Conservation (phyloP, 306 rosid species). For the Hippophae tibetana region DNA sequence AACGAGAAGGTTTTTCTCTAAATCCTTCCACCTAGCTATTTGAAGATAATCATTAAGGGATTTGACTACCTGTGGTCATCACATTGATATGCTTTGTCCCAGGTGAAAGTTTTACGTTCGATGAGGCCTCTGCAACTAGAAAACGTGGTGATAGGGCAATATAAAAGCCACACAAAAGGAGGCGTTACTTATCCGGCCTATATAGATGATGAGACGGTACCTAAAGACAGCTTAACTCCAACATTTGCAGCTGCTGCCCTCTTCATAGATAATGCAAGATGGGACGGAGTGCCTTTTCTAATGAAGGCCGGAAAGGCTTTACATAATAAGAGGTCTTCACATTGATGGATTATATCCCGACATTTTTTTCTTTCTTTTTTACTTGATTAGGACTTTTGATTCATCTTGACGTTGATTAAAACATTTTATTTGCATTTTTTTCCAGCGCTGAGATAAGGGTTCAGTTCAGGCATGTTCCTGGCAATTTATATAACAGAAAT, state of each 20-base stretch:
- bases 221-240: conserved; percentile 76
- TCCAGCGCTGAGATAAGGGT: conserved; percentile 87
- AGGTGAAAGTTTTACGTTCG: conserved; percentile 87
- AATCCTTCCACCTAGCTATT: conserved; percentile 13
- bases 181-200: conserved; percentile 69
- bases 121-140: conserved; percentile 72
- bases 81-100: conserved; percentile 21
- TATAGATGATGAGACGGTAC: conserved; percentile 72
- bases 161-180: conserved; percentile 75
- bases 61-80: background rate
- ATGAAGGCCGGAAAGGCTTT: conserved; percentile 96
- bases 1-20: conserved; percentile 61
- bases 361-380: background rate
- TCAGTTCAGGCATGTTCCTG: conserved; percentile 90
- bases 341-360: background rate
- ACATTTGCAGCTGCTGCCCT: conserved; percentile 93
- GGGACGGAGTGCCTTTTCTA: conserved; percentile 93
- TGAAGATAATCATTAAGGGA: background rate
- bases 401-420: background rate
- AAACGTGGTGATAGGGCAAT: conserved; percentile 60
- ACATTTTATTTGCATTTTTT: background rate
- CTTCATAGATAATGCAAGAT: conserved; percentile 84
- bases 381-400: background rate
- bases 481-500: conserved; percentile 67
- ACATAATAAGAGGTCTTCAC: conserved; percentile 51